Evolutionary conservation across 2,329 filamentous ascomycete genomes (phyloP).

Genomic region (Colletotrichum cuscutae): DNA sequence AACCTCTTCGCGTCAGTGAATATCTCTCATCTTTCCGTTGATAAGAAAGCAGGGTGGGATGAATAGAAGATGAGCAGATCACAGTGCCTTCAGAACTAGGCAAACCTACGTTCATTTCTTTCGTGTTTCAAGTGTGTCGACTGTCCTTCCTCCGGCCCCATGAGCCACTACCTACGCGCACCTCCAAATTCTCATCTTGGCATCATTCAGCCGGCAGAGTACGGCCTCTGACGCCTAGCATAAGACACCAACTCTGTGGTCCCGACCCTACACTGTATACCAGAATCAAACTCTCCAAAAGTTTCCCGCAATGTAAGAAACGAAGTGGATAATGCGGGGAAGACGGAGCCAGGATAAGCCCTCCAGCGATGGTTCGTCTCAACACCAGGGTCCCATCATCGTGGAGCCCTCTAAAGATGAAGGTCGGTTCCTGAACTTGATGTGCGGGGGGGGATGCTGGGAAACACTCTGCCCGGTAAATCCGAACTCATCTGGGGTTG

Average conservation of each 20-base stretch:
- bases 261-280: accelerated
- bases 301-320: not conserved
- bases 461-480: not conserved
- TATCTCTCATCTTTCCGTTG: too few relatives aligned
- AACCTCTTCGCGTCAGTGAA: too few relatives aligned
- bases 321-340: not conserved
- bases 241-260: not conserved
- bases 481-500: not conserved
- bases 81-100: too few relatives aligned
- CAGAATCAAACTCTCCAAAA: not conserved
- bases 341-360: not conserved
- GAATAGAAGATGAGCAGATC: too few relatives aligned
- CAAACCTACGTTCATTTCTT: too few relatives aligned
- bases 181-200: too few relatives aligned
- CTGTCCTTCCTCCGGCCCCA: too few relatives aligned
- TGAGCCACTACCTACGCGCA: too few relatives aligned
- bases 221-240: too few relatives aligned
- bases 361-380: not conserved
- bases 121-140: too few relatives aligned
- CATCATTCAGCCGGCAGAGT: too few relatives aligned
- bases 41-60: too few relatives aligned
- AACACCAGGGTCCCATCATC: not conserved
- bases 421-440: not conserved
- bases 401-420: not conserved
- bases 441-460: not conserved